Base-by-base conservation (phyloP, 1,139 yeast genomes). In the Sugiyamaella sp. region DNA sequence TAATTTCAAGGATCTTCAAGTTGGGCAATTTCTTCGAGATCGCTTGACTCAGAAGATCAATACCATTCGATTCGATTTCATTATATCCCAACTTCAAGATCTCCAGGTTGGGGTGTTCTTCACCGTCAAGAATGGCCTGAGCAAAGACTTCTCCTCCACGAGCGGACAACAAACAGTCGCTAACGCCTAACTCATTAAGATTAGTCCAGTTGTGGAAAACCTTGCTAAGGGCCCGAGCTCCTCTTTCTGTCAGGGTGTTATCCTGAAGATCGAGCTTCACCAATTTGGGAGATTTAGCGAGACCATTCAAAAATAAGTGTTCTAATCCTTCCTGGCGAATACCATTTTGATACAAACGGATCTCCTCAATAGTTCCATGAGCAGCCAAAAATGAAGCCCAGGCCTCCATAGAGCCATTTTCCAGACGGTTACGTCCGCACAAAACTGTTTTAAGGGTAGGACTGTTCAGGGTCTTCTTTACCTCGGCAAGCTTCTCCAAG, bases 361-460 rank as follows among this genome's bases (percentile, higher is more conserved):
- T 84, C 56, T 80, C 85, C 70, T 85, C 78, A 67, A 95, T 78
- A 51, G 82, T 82, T 41, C 80, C 77, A 69, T 93, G 97, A 54
- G 86, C 85, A 67, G 96, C 81, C 65, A 93, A 76, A 66, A 86
- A 86, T 63, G 84, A 80, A 22, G 83, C 74, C 78, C 78, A 75
- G 2, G 77, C 74, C 55, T 66, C 73, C 74, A 85, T 81, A 9
- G 97, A 89, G 1, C 98, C 99, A 71, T 90, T 90, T 70, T 93
- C 99, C 62, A 93, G 80, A 71, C 99, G 85, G 73, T 93, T 93
- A 74, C 99, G 82, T 59, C 99, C 99, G 74, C 99, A 93, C 62
- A 93, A 80, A 63, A 93, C 91, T 1, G 97, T 89, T 68, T 85
- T 85, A 66, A 75, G 66, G 51, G 62, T 58, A 81, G 78, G 47